Evolutionary conservation across 805 yeast species (phyloP).

Genomic region (Spathaspora boniae): DNA sequence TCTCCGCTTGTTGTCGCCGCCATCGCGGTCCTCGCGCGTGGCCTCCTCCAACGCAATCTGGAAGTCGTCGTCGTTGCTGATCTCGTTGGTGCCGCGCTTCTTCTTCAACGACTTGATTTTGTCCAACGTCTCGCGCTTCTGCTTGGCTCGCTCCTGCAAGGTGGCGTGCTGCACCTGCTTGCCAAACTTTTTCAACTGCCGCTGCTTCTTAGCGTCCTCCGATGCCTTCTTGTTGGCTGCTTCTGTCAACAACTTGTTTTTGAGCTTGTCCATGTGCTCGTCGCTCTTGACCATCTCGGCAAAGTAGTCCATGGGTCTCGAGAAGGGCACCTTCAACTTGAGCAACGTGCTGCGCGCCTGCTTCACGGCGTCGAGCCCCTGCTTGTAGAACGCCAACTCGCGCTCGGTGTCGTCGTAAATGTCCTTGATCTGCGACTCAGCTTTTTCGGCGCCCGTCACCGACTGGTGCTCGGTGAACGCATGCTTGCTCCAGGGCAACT

Average conservation of each 20-base stretch:
- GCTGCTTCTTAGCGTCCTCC: constrained; percentile 90
- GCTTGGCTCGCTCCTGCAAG: constrained; percentile 88
- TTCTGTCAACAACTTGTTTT: constrained; percentile 74
- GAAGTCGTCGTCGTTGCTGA: constrained; percentile 66
- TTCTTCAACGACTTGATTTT: constrained; percentile 87
- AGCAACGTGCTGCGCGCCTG: constrained; percentile 65
- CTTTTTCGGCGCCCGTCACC: constrained; percentile 54
- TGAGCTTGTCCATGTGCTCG: constrained; percentile 95
- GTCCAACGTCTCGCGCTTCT: constrained; percentile 85
- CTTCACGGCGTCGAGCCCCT: constrained; percentile 80
- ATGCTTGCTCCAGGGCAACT: constrained; percentile 60
- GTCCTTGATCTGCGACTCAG: constrained; percentile 71
- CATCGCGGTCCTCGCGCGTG: constrained; percentile 36
- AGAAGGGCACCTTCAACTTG: constrained; percentile 76
- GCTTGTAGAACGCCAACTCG: constrained; percentile 92
- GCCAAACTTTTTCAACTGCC: constrained; percentile 94
- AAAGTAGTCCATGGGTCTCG: constrained; percentile 92
- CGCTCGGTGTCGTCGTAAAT: constrained; percentile 94
- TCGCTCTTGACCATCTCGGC: constrained; percentile 99
- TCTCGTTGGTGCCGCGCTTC: constrained; percentile 77
- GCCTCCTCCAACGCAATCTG: constrained; percentile 93
- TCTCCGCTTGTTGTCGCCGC: constrained; percentile 44
- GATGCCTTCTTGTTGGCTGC: constrained; percentile 83
- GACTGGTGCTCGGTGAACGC: constrained; percentile 84
- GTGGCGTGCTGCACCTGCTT: constrained; percentile 95